Conservation (phyloP, 1,284 basidiomycete species). For the Apiotrichum domesticum region DNA sequence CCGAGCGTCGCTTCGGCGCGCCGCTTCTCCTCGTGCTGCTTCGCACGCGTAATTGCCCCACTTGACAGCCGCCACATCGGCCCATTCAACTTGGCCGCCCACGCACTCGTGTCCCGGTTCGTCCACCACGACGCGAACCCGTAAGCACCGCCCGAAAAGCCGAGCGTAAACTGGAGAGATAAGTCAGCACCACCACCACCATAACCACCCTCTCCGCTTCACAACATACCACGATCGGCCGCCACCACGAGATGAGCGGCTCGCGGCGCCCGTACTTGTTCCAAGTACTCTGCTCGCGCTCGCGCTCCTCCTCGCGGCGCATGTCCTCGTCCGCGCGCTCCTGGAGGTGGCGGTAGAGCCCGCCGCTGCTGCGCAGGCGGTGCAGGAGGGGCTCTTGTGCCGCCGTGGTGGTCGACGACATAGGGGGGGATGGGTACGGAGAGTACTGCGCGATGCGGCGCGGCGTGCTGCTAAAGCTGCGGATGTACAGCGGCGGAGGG, state of each 20-base stretch:
- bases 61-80: conserved; percentile 28
- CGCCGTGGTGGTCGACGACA: no score
- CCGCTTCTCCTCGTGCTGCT: conserved; percentile 29
- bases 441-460: no score
- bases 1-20: conserved; percentile 29
- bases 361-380: no score
- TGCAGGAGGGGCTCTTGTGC: no score
- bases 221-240: conserved; percentile 39
- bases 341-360: no score
- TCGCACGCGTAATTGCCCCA: conserved; percentile 38
- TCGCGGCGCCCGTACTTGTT: conserved; percentile 5
- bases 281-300: background rate
- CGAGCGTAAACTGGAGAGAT: background rate
- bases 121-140: conserved; percentile 31
- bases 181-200: background rate
- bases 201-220: no score
- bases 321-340: no score
- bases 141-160: background rate
- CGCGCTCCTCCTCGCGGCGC: background rate
- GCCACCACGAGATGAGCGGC: conserved; percentile 10
- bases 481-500: no score
- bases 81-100: conserved; percentile 31
- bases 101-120: conserved; percentile 38
- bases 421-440: no score
- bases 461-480: no score